A percentile compares a stretch with the other conserved stretches of the same genome.
phyloP scores from a whole-genome alignment of 805 yeast species.

The Candida sphagnicola region DNA sequence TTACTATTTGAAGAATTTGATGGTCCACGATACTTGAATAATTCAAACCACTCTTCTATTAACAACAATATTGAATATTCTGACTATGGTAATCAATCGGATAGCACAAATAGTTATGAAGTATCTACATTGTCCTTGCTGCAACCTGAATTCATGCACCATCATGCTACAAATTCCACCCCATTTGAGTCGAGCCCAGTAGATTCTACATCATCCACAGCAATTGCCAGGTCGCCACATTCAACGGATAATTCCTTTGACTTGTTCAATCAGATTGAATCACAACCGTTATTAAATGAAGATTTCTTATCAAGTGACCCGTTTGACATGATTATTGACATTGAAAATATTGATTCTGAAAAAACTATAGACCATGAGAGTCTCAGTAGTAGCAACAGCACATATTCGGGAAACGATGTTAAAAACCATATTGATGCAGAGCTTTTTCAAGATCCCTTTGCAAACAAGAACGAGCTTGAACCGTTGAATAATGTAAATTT shows the following conservation, averaged over 20 bases:
- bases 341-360: slow-evolving; percentile 1
- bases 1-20: neutral
- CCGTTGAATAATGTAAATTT: neutral
- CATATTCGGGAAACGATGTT: no score
- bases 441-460: no score
- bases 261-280: neutral
- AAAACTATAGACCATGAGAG: neutral
- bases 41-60: neutral
- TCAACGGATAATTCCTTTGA: neutral
- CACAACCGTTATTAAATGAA: neutral
- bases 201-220: neutral
- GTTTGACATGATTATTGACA: slow-evolving; percentile 1
- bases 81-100: neutral
- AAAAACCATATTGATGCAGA: no score
- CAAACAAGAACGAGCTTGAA: no score
- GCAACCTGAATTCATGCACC: neutral
- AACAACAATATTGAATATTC: neutral
- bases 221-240: neutral
- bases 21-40: neutral
- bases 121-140: neutral
- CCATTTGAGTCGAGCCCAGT: neutral
- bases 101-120: neutral
- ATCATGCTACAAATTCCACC: neutral
- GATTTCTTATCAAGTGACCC: neutral
- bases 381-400: neutral